Percentiles rank a stretch among this genome's conserved stretches.
These are phyloP conservation scores for Boletellus deceptivus DNA, from an alignment of 1,284 basidiomycete species.

Conservation along the genomic window DNA sequence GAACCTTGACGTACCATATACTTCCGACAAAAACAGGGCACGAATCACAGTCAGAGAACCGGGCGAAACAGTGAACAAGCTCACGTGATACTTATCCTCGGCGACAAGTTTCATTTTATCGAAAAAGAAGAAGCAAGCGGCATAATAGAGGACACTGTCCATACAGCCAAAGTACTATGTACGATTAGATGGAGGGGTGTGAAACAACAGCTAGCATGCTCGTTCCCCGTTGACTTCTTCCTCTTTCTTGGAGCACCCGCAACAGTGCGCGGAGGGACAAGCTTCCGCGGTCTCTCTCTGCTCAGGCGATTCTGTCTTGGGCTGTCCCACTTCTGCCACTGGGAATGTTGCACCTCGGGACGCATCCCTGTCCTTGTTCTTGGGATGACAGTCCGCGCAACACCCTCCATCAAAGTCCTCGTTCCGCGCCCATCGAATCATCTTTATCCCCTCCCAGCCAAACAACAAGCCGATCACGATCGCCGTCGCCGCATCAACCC, in stretches of 20 bases:
- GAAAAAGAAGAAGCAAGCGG: too few species aligned
- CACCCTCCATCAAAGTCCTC: conserved; percentile 41
- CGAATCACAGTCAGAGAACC: too few species aligned
- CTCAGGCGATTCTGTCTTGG: too few species aligned
- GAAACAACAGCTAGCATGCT: not conserved
- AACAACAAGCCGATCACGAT: conserved; percentile 41
- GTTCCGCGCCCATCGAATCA: conserved; percentile 39
- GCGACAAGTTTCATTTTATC: too few species aligned
- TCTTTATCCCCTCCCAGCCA: conserved; percentile 42
- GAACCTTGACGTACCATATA: too few species aligned
- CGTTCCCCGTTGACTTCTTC: not conserved
- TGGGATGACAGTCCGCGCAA: conserved; percentile 21
- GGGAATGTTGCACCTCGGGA: not conserved
- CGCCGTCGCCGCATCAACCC: conserved; percentile 44
- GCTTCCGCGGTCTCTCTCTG: not conserved
- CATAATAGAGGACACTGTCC: too few species aligned
- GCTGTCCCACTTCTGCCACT: not conserved
- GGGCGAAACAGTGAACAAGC: too few species aligned
- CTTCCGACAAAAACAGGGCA: too few species aligned
- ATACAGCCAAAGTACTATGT: too few species aligned
- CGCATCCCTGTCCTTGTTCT: not conserved
- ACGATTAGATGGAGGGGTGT: too few species aligned
- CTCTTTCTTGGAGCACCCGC: not conserved
- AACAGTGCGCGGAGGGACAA: not conserved
- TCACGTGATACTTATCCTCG: too few species aligned